Conservation (phyloP, 2,329 filamentous ascomycete genomes). For the Fonsecaea nubica region DNA sequence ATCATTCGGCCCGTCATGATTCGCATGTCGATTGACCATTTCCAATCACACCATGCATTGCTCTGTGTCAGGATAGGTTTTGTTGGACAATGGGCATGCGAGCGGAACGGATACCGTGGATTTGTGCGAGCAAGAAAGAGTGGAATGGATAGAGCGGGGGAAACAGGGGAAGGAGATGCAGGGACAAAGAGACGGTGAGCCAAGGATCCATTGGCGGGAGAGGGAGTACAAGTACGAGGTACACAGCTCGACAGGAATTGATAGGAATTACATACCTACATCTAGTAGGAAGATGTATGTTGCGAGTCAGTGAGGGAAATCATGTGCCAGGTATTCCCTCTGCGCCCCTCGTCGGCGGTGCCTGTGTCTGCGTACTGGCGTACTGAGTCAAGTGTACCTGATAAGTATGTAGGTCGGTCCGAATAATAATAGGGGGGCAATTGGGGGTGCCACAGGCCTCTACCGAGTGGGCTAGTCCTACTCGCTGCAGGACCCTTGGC, state of each 20-base stretch:
- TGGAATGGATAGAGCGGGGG: not conserved
- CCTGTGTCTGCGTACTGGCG: too few species aligned
- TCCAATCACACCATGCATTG: slow-evolving; percentile 1
- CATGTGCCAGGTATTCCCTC: too few species aligned
- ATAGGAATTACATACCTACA: too few species aligned
- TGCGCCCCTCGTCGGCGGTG: too few species aligned
- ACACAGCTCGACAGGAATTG: too few species aligned
- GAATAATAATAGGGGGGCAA: too few species aligned
- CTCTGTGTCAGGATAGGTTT: not conserved
- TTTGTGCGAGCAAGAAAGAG: not conserved
- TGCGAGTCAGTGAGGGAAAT: too few species aligned
- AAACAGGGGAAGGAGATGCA: not conserved
- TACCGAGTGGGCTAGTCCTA: not conserved
- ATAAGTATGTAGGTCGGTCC: too few species aligned
- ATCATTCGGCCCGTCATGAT: not conserved
- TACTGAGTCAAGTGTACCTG: too few species aligned
- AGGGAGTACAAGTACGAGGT: too few species aligned
- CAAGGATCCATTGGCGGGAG: not conserved
- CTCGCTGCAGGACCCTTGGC: not conserved
- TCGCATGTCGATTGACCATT: slow-evolving; percentile 6
- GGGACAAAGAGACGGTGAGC: not conserved
- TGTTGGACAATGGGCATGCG: not conserved
- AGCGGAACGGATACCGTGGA: not conserved
- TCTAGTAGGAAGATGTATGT: too few species aligned
- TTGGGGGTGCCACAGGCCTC: not conserved